Percentiles rank a stretch among this genome's conserved stretches.
Conservation (phyloP, 2,329 filamentous ascomycete species). For the Ophiostoma triangulosporum region DNA sequence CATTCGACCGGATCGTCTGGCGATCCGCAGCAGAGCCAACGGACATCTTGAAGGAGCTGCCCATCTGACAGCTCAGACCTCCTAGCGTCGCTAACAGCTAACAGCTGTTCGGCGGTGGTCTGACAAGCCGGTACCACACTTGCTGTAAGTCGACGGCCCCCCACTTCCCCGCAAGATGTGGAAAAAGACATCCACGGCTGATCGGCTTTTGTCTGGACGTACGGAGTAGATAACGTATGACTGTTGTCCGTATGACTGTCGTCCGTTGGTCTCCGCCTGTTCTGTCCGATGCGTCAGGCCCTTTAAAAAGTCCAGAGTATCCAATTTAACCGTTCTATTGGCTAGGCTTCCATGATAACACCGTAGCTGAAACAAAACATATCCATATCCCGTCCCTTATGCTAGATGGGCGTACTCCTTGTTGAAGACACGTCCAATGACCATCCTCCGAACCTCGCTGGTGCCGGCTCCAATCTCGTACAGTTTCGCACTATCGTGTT, state of each 20-base stretch:
- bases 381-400: not conserved
- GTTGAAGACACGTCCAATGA: conserved; percentile 86
- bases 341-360: no score
- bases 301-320: no score
- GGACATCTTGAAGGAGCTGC: not conserved
- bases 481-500: conserved; percentile 46
- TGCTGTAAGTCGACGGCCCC: not conserved
- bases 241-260: no score
- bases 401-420: conserved; percentile 50
- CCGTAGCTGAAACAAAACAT: no score
- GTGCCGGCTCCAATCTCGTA: conserved; percentile 98
- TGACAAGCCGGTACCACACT: not conserved
- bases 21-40: not conserved
- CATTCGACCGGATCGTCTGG: not conserved
- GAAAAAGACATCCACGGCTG: not conserved
- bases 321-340: no score
- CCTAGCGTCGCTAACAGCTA: not conserved
- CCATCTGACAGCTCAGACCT: not conserved
- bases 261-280: no score
- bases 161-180: not conserved
- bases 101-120: not conserved
- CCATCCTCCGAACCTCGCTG: conserved; percentile 84
- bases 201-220: no score
- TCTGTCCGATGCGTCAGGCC: no score
- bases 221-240: no score